phyloP scores from a whole-genome alignment of 352 stramenopile genomes.

The Pythium brassicae region DNA sequence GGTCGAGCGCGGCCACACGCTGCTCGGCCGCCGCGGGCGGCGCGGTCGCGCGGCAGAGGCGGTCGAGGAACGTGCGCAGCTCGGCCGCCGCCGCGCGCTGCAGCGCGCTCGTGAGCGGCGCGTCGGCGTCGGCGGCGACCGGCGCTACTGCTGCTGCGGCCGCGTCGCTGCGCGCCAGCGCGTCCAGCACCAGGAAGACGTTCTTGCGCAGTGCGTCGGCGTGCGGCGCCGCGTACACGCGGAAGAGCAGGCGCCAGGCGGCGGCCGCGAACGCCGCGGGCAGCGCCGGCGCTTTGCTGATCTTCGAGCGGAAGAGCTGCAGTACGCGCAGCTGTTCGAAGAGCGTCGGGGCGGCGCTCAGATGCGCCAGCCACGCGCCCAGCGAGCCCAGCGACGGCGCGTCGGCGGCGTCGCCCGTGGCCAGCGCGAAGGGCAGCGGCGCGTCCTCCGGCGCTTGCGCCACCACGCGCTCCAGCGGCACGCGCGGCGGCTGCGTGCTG shows the following conservation, averaged over 20 bases:
- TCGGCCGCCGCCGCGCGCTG: constrained; percentile 28
- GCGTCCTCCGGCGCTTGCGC: constrained; percentile 27
- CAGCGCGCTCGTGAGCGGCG: constrained; percentile 10
- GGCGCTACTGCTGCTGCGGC: neutral
- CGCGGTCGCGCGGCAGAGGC: constrained; percentile 19
- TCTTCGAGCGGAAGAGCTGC: constrained; percentile 66
- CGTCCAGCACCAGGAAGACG: constrained; percentile 52
- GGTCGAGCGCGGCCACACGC: constrained; percentile 37
- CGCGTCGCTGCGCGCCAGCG: constrained; percentile 27
- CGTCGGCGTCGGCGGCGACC: too few species aligned
- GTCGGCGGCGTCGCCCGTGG: constrained; percentile 18
- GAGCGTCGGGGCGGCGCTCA: constrained; percentile 24
- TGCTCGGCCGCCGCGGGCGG: constrained; percentile 15
- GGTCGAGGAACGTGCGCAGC: constrained; percentile 30
- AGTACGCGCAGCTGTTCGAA: constrained; percentile 75
- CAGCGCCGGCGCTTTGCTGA: constrained; percentile 22
- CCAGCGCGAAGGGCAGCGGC: constrained; percentile 26
- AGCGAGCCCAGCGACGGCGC: constrained; percentile 12
- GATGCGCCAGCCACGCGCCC: constrained; percentile 36
- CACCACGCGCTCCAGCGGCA: constrained; percentile 29
- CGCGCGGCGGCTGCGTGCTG: constrained; percentile 21
- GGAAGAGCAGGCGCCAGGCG: constrained; percentile 57
- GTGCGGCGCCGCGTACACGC: constrained; percentile 35
- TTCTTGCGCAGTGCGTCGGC: constrained; percentile 60
- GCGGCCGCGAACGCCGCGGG: constrained; percentile 18